Conservation (phyloP, 345 rosid genomes). For the Excoecaria cochinchinensis region DNA sequence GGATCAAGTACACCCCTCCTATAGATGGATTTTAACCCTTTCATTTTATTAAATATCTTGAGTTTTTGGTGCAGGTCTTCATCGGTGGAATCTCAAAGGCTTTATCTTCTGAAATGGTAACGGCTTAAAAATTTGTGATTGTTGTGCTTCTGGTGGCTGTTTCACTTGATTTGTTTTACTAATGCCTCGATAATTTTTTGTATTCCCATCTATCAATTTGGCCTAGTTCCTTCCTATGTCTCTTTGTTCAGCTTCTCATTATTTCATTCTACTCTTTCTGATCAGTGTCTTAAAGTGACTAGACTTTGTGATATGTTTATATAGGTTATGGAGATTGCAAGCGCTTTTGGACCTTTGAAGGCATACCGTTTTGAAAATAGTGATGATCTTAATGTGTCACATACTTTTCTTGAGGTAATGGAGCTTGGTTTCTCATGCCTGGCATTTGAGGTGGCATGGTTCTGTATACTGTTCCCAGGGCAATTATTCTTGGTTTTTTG, state of each 20-base stretch:
- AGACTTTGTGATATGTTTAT: conserved; percentile 26
- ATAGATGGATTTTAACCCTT: neutral
- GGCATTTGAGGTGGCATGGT: conserved; percentile 2
- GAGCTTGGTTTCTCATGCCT: conserved; percentile 18
- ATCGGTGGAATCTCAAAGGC: conserved; percentile 75
- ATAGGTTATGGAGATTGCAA: conserved; percentile 83
- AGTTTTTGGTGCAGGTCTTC: conserved; percentile 63
- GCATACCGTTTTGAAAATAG: conserved; percentile 57
- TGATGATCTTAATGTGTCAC: conserved; percentile 34
- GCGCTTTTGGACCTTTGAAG: conserved; percentile 82
- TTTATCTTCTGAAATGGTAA: conserved; percentile 86
- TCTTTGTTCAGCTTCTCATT: neutral
- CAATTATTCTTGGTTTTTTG: neutral
- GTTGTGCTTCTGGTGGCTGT: neutral
- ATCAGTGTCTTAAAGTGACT: neutral
- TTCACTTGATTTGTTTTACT: conserved; percentile 2
- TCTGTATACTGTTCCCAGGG: neutral
- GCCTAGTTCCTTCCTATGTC: neutral
- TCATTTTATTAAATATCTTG: neutral
- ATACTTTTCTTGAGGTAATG: conserved; percentile 84
- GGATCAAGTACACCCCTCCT: neutral
- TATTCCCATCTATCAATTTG: neutral
- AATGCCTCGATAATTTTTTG: neutral
- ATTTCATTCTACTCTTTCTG: neutral
- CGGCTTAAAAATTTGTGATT: neutral